Conservation (phyloP, 805 yeast species). For the Yamadazyma tumulicola region DNA sequence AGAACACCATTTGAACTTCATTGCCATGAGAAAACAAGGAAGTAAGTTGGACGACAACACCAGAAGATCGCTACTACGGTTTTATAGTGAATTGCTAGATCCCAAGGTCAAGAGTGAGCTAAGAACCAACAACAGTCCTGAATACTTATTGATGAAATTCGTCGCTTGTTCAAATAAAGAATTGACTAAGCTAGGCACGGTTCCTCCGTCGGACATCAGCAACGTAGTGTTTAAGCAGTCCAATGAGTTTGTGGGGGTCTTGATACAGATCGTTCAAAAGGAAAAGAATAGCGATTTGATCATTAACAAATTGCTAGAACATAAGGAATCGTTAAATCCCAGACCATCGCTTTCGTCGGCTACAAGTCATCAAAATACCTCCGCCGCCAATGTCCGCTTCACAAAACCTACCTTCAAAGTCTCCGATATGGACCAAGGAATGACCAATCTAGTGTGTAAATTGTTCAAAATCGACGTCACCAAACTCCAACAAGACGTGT, state of each 20-base stretch:
- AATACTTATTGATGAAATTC: slow-evolving; percentile 50
- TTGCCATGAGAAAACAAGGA: slow-evolving; percentile 44
- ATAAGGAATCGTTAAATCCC: slow-evolving; percentile 35
- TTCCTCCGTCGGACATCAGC: slow-evolving; percentile 27
- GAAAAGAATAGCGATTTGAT: slow-evolving; percentile 37
- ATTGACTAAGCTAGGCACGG: slow-evolving; percentile 37
- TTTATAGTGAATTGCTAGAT: slow-evolving; percentile 58
- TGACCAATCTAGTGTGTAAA: slow-evolving; percentile 36
- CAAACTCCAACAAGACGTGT: slow-evolving; percentile 54
- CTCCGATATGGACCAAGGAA: slow-evolving; percentile 52
- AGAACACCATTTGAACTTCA: slow-evolving; percentile 38
- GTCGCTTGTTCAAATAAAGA: slow-evolving; percentile 53
- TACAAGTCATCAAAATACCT: neutral
- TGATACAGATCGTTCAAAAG: slow-evolving; percentile 33
- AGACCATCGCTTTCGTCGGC: slow-evolving; percentile 4
- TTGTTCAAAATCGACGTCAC: slow-evolving; percentile 49
- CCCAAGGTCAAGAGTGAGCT: slow-evolving; percentile 39
- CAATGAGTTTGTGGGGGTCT: slow-evolving; percentile 30
- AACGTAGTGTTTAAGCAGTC: slow-evolving; percentile 35
- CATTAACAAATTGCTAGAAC: slow-evolving; percentile 42
- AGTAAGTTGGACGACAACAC: slow-evolving; percentile 43
- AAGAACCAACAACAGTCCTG: slow-evolving; percentile 29
- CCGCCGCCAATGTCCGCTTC: slow-evolving; percentile 16
- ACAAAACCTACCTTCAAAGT: slow-evolving; percentile 50
- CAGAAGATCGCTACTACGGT: slow-evolving; percentile 55